Conservation (phyloP, 2,329 filamentous ascomycete species). For the Blumeria graminis region DNA sequence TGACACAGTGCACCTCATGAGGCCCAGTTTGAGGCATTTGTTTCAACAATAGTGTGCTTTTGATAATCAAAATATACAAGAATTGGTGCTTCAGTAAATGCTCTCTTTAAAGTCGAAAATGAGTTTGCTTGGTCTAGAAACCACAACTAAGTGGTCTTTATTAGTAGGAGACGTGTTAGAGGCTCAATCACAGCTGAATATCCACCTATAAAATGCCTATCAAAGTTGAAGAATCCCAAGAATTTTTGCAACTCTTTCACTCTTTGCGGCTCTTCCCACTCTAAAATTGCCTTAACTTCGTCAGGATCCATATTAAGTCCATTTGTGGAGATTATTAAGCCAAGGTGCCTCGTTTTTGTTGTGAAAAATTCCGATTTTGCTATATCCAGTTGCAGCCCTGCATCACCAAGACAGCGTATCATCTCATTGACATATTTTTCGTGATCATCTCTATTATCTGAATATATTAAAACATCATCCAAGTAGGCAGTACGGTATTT, state of each 20-base stretch:
- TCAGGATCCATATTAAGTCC: not conserved
- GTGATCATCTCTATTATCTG: too few relatives aligned
- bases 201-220: not conserved
- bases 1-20: not conserved
- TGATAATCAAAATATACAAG: not conserved
- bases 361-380: conserved; percentile 1
- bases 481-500: too few relatives aligned
- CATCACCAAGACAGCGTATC: not conserved
- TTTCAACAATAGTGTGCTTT: not conserved
- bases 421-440: too few relatives aligned
- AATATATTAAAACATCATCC: too few relatives aligned
- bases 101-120: too few relatives aligned
- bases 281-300: not conserved
- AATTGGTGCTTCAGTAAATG: not conserved
- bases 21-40: not conserved
- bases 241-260: not conserved
- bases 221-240: not conserved
- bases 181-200: not conserved
- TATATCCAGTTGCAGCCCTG: conserved; percentile 1
- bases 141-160: not conserved
- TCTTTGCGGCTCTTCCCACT: too few relatives aligned
- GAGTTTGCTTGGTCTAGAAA: not conserved
- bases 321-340: not conserved
- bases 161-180: not conserved
- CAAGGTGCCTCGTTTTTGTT: not conserved